phyloP scores from a whole-genome alignment of 2,329 filamentous ascomycete species.

The Pestalotiopsis fici region DNA sequence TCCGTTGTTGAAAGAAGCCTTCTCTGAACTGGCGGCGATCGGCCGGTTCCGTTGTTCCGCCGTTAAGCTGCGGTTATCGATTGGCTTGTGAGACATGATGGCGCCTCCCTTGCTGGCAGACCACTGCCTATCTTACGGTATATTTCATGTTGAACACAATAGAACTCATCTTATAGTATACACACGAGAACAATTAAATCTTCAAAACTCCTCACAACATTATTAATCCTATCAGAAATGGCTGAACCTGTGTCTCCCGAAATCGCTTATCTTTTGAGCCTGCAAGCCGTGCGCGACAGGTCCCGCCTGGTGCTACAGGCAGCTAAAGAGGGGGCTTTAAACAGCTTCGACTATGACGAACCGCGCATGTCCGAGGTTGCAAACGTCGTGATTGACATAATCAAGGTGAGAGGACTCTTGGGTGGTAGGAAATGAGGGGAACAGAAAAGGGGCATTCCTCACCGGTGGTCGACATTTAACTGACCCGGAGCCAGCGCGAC shows the following conservation, averaged over 20 bases:
- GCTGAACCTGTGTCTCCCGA: not conserved
- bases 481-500: conserved; percentile 39
- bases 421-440: too few relatives aligned
- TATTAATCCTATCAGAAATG: not conserved
- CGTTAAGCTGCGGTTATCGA: not conserved
- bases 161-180: not conserved
- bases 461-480: not conserved
- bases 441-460: not conserved
- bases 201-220: not conserved
- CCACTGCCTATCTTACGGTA: not conserved
- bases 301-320: conserved; percentile 32
- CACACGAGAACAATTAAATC: not conserved
- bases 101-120: not conserved
- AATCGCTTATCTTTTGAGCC: conserved; percentile 34
- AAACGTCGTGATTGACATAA: conserved; percentile 43
- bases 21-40: not conserved
- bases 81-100: not conserved
- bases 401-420: conserved; percentile 32
- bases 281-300: conserved; percentile 36
- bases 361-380: conserved; percentile 37
- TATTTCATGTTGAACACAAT: not conserved
- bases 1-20: not conserved
- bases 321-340: conserved; percentile 38
- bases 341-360: conserved; percentile 42
- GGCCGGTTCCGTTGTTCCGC: not conserved